A percentile compares a stretch with the other conserved stretches of the same genome.
These are phyloP conservation scores for Fomitopsis serialis DNA, from an alignment of 768 basidiomycete species.

Conservation along the genomic window DNA sequence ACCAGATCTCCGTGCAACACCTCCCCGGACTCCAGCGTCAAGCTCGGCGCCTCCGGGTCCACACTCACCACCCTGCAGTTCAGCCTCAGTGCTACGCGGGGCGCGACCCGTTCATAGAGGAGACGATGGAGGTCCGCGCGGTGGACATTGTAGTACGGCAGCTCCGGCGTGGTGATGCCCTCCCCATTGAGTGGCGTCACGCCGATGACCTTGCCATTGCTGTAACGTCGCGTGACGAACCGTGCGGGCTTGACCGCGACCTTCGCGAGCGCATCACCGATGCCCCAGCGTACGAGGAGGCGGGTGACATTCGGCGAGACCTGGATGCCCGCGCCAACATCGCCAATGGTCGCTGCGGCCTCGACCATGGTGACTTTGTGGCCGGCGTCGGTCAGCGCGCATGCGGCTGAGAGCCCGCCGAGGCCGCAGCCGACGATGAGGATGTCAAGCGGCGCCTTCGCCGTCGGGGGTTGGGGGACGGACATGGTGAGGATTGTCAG, in stretches of 20 bases:
- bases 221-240: slow-evolving; percentile 33
- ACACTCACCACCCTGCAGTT: slow-evolving; percentile 26
- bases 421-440: slow-evolving; percentile 38
- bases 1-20: slow-evolving; percentile 32
- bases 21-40: slow-evolving; percentile 31
- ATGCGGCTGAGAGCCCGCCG: slow-evolving; percentile 35
- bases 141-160: slow-evolving; percentile 37
- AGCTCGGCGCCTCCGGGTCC: slow-evolving; percentile 27
- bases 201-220: slow-evolving; percentile 28
- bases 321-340: slow-evolving; percentile 39
- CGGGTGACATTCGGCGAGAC: slow-evolving; percentile 36
- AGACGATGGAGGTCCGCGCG: slow-evolving; percentile 39
- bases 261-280: slow-evolving; percentile 24
- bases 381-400: slow-evolving; percentile 33
- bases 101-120: slow-evolving; percentile 29
- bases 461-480: slow-evolving; percentile 19
- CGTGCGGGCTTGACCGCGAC: slow-evolving; percentile 31
- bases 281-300: slow-evolving; percentile 34
- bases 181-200: not conserved
- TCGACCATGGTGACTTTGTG: slow-evolving; percentile 36
- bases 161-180: not conserved
- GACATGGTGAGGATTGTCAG: slow-evolving; percentile 2
- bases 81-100: slow-evolving; percentile 28
- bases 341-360: slow-evolving; percentile 31
- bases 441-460: slow-evolving; percentile 28